Evolutionary conservation across 139 green algal genomes (phyloP), one percentile per base, ranked within the genome.

Genomic region (Coccomyxa sp.): DNA sequence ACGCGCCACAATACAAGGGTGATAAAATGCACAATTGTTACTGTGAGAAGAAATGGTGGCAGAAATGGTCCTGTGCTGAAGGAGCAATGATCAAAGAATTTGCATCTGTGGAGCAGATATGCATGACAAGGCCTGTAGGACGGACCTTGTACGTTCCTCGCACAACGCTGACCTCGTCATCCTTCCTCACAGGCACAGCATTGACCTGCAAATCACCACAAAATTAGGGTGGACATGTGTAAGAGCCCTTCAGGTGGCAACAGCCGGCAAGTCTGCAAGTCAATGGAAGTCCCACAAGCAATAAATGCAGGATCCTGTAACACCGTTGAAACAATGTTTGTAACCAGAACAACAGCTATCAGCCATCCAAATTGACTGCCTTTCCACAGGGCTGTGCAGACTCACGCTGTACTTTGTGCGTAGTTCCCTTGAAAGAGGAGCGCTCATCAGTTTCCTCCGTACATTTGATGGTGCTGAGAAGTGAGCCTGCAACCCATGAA

Each of bases 131-230:
- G 76, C 76, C 0, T 4, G 14, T 9, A 31, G 76, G 63, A 51
- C 38, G n/a, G 28, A 85, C 93, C 94, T 99, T 99, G 94, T 95
- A 99, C 66, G 92, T 97, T 82, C 97, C 97, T 58, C 97, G 89
- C 14, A 98, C 94, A 30, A 99, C 94, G 75, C 92, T 92, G 75
- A 99, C 97, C 93, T 99, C 97, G 81, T 99, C 97, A 83, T 99
- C 97, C 90, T 99, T 99, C 79, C 97, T 92, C 82, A 99, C 95
- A 30, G 97, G 97, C 27, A 99, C 89, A 58, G 93, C 90, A 59
- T 93, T 90, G 25, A 98, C 97, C 94, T 99, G 92, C 77, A 77
- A 51, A 57, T 25, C 23, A 57, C n/a, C 77, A 80, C 15, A 31
- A 51, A 51, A 51, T 51, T 51, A 7, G 3, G 38, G 38, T 11